Evolutionary conservation across 2,329 filamentous ascomycete species (phyloP), one percentile per base, ranked within the genome.

Genomic region (Dactylellina parvicollis): DNA sequence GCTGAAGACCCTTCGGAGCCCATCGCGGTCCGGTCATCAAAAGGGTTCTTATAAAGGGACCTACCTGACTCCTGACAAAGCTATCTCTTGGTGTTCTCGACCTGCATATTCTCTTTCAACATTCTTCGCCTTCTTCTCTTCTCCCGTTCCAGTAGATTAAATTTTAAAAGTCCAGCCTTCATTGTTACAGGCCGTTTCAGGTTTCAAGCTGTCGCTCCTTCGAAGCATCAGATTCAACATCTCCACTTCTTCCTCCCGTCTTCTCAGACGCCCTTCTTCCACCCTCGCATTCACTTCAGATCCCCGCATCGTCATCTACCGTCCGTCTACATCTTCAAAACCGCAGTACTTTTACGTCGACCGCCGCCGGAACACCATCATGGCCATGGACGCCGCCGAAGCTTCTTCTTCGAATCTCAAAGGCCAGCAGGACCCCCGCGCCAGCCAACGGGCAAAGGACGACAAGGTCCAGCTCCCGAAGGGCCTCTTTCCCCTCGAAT

Each of bases 401-500:
- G 32, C 44, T 16, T 50, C 56, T 10, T 4, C 20, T n/a, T n/a
- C 26, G 9, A n/a, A 49, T n/a, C 22, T 49, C 18, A 49, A 28
- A 26, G 22, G 32, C 26, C 54, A 59, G n/a, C 28, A 73, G 28
- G 32, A 49, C 16, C 46, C 60, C 74, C 79, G 84, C 52, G 83
- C 84, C 32, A 83, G 34, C 12, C 75, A 38, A 49, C 71, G 32
- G 42, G 66, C 36, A 32, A 76, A 79, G 75, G 55, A 76, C 67
- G 50, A 75, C 69, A 52, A 55, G 22, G 76, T 76, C 9, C 77
- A 75, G 24, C 64, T 79, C 12, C 77, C 77, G 36, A 62, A 44
- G 67, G 55, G 77, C 75, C 50, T 81, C n/a, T 98, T 99, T 76
- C 93, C 95, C 1, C 82, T 98, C 20, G 89, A 92, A 54, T 96